Evolutionary conservation across 202 grass and related monocot species (phyloP).

Genomic region (Thinopyrum obtusiflorum): DNA sequence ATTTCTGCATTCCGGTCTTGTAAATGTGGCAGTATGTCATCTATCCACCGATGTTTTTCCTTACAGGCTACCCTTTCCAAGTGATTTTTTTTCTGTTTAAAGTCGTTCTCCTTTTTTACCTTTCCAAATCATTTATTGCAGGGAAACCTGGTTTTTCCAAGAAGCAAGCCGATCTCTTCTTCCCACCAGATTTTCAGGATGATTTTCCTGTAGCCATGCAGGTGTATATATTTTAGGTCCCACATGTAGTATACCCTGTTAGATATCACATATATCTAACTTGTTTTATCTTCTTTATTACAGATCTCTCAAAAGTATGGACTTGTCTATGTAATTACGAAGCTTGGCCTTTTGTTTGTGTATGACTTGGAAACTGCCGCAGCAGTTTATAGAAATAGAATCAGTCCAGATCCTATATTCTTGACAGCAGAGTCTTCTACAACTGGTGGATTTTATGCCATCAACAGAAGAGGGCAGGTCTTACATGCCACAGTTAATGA

Average conservation of each 20-base stretch:
- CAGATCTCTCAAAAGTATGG: conserved; percentile 85
- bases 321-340: conserved; percentile 85
- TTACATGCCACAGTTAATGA: conserved; percentile 97
- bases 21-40: not conserved
- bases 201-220: conserved; percentile 98
- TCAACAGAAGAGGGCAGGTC: conserved; percentile 90
- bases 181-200: conserved; percentile 94
- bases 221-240: conserved; percentile 42
- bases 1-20: not conserved
- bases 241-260: not conserved
- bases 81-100: not conserved
- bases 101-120: not conserved
- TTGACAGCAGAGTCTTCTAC: conserved; percentile 80
- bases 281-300: not conserved
- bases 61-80: not conserved
- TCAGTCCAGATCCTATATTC: conserved; percentile 97
- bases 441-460: conserved; percentile 91
- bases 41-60: not conserved
- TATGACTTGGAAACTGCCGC: conserved; percentile 83
- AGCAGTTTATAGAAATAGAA: conserved; percentile 73
- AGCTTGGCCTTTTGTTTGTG: conserved; percentile 96
- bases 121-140: conserved; percentile 31
- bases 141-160: conserved; percentile 85
- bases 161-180: conserved; percentile 97
- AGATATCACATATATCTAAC: conserved; percentile 22